Percentiles rank a stretch among this genome's conserved stretches.
Evolutionary conservation across 352 stramenopile genomes (phyloP).

Genomic region (Pythium vanterpoolii): DNA sequence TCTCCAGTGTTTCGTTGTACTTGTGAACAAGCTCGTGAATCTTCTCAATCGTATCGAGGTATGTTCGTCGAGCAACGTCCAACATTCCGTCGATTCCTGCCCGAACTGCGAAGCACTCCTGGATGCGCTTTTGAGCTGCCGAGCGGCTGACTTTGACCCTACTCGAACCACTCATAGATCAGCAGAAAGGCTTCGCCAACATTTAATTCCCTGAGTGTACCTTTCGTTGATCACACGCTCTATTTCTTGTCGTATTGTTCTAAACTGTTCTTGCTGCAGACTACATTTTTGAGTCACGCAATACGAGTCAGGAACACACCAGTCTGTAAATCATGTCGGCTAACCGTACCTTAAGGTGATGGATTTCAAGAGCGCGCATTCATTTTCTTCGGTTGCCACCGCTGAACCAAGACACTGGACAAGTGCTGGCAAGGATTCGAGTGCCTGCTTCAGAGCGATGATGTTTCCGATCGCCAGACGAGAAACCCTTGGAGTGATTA

Average conservation of each 20-base stretch:
- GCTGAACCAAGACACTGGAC: conserved; percentile 43
- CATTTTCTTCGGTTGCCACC: conserved; percentile 10
- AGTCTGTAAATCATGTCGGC: background rate
- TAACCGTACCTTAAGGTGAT: conserved; percentile 53
- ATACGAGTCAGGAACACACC: background rate
- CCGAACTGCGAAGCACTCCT: conserved; percentile 81
- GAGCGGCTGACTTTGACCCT: conserved; percentile 68
- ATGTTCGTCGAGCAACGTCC: conserved; percentile 74
- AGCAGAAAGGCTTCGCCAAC: background rate
- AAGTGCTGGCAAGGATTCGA: conserved; percentile 63
- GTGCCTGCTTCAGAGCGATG: conserved; percentile 81
- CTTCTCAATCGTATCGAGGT: conserved; percentile 80
- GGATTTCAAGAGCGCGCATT: conserved; percentile 51
- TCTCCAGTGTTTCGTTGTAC: conserved; percentile 68
- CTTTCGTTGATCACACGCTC: conserved; percentile 73
- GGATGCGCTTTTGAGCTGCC: conserved; percentile 75
- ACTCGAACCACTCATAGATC: background rate
- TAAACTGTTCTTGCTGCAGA: conserved; percentile 9
- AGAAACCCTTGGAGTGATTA: conserved; percentile 65
- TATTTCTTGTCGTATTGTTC: conserved; percentile 36
- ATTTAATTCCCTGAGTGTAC: conserved; percentile 16
- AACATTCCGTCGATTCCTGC: conserved; percentile 85
- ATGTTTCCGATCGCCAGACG: conserved; percentile 72
- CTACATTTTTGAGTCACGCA: background rate
- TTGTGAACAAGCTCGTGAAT: conserved; percentile 72